Conservation (phyloP, 495 filamentous ascomycete species). For the Aspergillus affinis region DNA sequence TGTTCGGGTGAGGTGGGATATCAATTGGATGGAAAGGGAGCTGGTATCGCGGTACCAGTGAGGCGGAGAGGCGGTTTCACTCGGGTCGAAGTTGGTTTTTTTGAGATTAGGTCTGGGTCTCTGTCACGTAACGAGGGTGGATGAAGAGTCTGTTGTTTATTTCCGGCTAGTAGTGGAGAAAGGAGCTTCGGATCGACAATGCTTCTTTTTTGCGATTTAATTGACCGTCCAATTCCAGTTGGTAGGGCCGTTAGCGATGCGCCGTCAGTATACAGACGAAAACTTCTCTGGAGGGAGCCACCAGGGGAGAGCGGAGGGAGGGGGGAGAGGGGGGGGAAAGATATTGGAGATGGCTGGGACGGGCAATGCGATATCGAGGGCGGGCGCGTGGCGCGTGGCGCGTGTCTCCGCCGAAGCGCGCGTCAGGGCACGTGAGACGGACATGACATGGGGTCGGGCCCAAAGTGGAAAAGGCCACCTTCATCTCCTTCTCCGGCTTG, state of each 20-base stretch:
- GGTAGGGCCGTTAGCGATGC: background rate
- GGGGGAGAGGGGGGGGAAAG: background rate
- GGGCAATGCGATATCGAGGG: background rate
- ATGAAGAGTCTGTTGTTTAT: background rate
- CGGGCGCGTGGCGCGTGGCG: conserved; percentile 20
- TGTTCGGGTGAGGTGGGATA: background rate
- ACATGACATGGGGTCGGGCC: conserved; percentile 7
- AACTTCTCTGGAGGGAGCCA: background rate
- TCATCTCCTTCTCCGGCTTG: conserved; percentile 1
- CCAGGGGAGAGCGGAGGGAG: background rate
- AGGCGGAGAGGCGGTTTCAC: background rate
- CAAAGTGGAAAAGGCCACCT: conserved; percentile 24
- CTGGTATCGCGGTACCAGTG: background rate
- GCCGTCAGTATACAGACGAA: background rate
- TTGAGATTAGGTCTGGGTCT: background rate
- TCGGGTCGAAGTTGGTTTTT: background rate
- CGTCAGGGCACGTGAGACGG: conserved; percentile 16
- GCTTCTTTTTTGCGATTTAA: background rate
- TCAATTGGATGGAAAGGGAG: background rate
- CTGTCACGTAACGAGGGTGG: background rate
- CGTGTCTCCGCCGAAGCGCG: conserved; percentile 15
- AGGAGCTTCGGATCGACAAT: background rate
- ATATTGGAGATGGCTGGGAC: conserved; percentile 11
- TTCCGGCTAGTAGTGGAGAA: background rate
- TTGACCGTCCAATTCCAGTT: background rate